A percentile compares a stretch with the other conserved stretches of the same genome.
Evolutionary conservation across 164 flowering plant genomes (phyloP).

Genomic region (Kingdonia uniflora): DNA sequence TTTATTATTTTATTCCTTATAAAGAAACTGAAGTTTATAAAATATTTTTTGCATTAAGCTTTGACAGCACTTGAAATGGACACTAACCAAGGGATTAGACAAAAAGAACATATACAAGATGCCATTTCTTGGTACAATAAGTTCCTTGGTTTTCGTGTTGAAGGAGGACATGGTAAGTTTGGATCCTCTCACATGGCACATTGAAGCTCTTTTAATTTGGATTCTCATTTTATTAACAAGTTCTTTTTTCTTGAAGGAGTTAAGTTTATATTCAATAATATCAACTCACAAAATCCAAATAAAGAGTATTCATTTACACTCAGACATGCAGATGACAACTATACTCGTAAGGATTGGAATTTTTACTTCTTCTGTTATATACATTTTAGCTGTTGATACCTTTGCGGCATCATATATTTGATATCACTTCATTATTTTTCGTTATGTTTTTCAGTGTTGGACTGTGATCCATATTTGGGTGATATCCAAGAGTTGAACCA

Average conservation of each 20-base stretch:
- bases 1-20: no score
- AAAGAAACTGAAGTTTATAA: no score
- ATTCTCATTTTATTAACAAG: conserved; percentile 6
- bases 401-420: background rate
- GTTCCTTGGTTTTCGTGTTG: conserved; percentile 75
- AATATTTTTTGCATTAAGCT: conserved; percentile 17
- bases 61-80: conserved; percentile 36
- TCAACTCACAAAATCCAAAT: conserved; percentile 38
- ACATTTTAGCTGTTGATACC: background rate
- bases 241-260: conserved; percentile 39
- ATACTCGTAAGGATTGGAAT: conserved; percentile 49
- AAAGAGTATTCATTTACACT: conserved; percentile 65
- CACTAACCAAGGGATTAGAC: conserved; percentile 20
- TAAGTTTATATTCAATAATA: conserved; percentile 66
- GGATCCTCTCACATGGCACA: conserved; percentile 1
- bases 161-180: conserved; percentile 64
- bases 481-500: conserved; percentile 61
- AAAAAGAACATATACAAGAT: conserved; percentile 40
- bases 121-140: conserved; percentile 79
- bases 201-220: background rate
- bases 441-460: conserved; percentile 44
- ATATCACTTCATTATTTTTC: background rate
- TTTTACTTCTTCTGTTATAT: background rate
- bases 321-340: conserved; percentile 51
- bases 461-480: conserved; percentile 52